phyloP scores from a whole-genome alignment of 371 early-diverging fungal species.

The Apophysomyces ossiformis region DNA sequence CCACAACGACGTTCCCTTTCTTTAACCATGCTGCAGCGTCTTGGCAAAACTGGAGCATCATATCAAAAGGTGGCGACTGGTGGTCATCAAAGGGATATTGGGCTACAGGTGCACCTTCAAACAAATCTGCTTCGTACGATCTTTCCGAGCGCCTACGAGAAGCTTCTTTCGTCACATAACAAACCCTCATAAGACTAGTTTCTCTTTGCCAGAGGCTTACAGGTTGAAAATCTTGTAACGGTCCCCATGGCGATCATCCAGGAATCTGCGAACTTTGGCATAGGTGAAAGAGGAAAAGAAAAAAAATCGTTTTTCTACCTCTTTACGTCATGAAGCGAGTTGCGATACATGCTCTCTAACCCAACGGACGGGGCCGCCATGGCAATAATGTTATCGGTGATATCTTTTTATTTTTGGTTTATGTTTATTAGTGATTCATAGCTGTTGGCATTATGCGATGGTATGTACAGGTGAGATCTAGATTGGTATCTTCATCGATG shows the following conservation, averaged over 20 bases:
- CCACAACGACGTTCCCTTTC: conserved; percentile 60
- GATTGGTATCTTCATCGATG: conserved; percentile 52
- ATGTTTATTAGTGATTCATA: not conserved
- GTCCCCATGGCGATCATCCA: conserved; percentile 57
- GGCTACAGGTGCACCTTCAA: conserved; percentile 51
- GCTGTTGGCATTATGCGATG: not conserved
- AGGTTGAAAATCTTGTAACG: conserved; percentile 77
- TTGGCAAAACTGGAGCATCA: conserved; percentile 57
- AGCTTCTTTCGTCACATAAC: not conserved
- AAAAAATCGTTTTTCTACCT: conserved; percentile 38
- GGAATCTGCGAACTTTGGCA: conserved; percentile 47
- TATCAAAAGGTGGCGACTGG: conserved; percentile 65
- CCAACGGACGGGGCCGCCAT: conserved; percentile 73
- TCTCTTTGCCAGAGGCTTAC: conserved; percentile 34
- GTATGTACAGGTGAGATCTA: conserved; percentile 67
- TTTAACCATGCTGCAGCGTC: conserved; percentile 66
- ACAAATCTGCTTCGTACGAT: conserved; percentile 44
- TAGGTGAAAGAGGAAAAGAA: not conserved
- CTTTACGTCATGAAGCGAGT: conserved; percentile 60
- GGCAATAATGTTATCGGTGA: conserved; percentile 68
- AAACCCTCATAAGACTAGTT: not conserved
- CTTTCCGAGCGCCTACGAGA: conserved; percentile 58
- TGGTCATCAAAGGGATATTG: conserved; percentile 72
- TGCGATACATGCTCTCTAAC: conserved; percentile 71
- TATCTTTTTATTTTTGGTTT: conserved; percentile 36